phyloP scores from a whole-genome alignment of 2,329 filamentous ascomycete genomes.

The Meredithiella fracta region DNA sequence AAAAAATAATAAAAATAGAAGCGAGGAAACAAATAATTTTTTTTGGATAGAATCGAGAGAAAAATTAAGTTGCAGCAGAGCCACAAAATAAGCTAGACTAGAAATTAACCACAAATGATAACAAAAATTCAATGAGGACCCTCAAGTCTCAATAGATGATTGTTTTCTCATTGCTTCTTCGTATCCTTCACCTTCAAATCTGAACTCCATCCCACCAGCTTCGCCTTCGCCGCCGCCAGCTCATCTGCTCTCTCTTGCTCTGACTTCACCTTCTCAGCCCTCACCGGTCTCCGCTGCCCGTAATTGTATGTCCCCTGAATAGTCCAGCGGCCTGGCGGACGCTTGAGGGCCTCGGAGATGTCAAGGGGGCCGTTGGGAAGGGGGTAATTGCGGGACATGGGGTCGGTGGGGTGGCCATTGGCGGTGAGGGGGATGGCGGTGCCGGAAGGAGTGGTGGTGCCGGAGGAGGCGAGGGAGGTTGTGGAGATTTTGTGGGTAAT shows the following conservation, averaged over 20 bases:
- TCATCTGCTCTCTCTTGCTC: conserved; percentile 24
- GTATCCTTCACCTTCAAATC: neutral
- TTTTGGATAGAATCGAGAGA: too few relatives aligned
- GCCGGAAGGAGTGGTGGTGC: neutral
- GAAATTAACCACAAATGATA: too few relatives aligned
- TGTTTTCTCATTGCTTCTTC: too few relatives aligned
- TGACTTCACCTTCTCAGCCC: conserved; percentile 16
- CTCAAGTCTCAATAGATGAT: too few relatives aligned
- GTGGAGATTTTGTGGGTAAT: neutral
- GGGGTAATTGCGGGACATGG: conserved; percentile 24
- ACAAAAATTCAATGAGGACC: too few relatives aligned
- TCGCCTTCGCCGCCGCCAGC: conserved; percentile 31
- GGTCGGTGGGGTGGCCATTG: conserved; percentile 21
- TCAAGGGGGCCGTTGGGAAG: conserved; percentile 26
- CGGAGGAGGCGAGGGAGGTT: neutral
- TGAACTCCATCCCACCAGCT: conserved; percentile 15
- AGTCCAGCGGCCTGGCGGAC: conserved; percentile 28
- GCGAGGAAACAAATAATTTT: too few relatives aligned
- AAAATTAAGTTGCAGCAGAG: too few relatives aligned
- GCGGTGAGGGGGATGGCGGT: neutral
- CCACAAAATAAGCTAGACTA: too few relatives aligned
- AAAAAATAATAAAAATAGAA: too few relatives aligned
- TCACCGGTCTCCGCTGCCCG: conserved; percentile 17
- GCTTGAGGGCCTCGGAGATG: conserved; percentile 27
- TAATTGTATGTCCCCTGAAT: conserved; percentile 23